Evolutionary conservation across 2,329 filamentous ascomycete species (phyloP).

Genomic region (Ophiobolus disseminans): DNA sequence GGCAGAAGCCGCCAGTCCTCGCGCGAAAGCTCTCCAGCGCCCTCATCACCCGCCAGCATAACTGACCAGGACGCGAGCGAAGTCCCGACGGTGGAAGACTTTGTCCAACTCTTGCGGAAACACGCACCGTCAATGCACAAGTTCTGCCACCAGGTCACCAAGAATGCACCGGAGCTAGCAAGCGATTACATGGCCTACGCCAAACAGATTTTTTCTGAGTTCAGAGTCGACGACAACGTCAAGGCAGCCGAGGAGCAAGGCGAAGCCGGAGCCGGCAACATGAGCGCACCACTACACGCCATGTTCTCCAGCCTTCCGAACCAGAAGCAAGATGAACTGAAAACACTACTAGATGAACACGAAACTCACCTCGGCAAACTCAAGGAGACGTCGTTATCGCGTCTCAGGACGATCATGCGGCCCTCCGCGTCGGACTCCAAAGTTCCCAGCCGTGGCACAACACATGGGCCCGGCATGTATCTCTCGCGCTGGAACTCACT

Average conservation of each 20-base stretch:
- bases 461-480: slow-evolving; percentile 74
- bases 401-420: slow-evolving; percentile 64
- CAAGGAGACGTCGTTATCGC: slow-evolving; percentile 59
- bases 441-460: slow-evolving; percentile 40
- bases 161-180: slow-evolving; percentile 71
- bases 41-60: slow-evolving; percentile 31
- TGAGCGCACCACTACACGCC: slow-evolving; percentile 51
- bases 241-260: slow-evolving; percentile 27
- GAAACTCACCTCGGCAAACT: slow-evolving; percentile 65
- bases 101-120: slow-evolving; percentile 69
- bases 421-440: slow-evolving; percentile 11
- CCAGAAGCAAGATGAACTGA: slow-evolving; percentile 56
- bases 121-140: slow-evolving; percentile 70
- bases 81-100: slow-evolving; percentile 72
- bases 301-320: slow-evolving; percentile 58
- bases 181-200: slow-evolving; percentile 68
- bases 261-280: slow-evolving; percentile 50
- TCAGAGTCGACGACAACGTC: slow-evolving; percentile 50
- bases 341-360: slow-evolving; percentile 65
- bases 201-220: slow-evolving; percentile 64
- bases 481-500: slow-evolving; percentile 75
- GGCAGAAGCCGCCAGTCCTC: slow-evolving; percentile 28
- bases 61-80: slow-evolving; percentile 28
- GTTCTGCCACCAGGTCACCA: slow-evolving; percentile 73
- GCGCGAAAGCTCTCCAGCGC: slow-evolving; percentile 32